Evolutionary conservation across 805 yeast genomes (phyloP).

Genomic region (Hanseniaspora thailandica): DNA sequence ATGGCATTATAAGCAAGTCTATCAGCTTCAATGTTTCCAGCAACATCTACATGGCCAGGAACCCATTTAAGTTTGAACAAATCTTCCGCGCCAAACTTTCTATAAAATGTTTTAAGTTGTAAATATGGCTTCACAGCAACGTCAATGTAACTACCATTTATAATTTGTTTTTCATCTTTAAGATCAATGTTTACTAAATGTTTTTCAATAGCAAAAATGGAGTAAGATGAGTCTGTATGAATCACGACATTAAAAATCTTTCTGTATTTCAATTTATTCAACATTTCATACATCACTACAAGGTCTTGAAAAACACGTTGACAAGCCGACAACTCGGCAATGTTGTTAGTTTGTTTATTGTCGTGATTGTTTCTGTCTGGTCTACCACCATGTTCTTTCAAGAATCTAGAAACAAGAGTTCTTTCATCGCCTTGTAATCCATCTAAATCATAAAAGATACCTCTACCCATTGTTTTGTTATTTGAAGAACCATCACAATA

Average conservation of each 20-base stretch:
- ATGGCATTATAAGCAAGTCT: constrained; percentile 41
- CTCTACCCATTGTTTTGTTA: constrained; percentile 62
- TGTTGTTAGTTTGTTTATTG: constrained; percentile 52
- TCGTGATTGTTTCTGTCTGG: not conserved
- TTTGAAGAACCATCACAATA: constrained; percentile 74
- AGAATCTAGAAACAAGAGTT: constrained; percentile 21
- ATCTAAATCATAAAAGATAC: constrained; percentile 52
- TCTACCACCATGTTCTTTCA: not conserved
- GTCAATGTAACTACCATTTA: constrained; percentile 25
- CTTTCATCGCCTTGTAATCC: constrained; percentile 33
- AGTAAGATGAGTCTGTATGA: constrained; percentile 60
- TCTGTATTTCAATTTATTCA: constrained; percentile 17
- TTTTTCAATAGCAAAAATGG: constrained; percentile 43
- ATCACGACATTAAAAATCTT: constrained; percentile 32
- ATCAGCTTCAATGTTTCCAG: constrained; percentile 74
- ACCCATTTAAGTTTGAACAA: constrained; percentile 47
- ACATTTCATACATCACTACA: constrained; percentile 19
- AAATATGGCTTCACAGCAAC: constrained; percentile 35
- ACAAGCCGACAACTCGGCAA: constrained; percentile 69
- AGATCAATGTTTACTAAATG: constrained; percentile 35
- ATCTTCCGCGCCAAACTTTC: constrained; percentile 24
- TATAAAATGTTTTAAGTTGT: constrained; percentile 32
- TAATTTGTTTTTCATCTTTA: constrained; percentile 16
- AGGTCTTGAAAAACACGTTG: constrained; percentile 41
- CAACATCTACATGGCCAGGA: constrained; percentile 55